These are phyloP conservation scores for Penicillium maclennaniae DNA, from an alignment of 495 filamentous ascomycete species.

Conservation along the genomic window DNA sequence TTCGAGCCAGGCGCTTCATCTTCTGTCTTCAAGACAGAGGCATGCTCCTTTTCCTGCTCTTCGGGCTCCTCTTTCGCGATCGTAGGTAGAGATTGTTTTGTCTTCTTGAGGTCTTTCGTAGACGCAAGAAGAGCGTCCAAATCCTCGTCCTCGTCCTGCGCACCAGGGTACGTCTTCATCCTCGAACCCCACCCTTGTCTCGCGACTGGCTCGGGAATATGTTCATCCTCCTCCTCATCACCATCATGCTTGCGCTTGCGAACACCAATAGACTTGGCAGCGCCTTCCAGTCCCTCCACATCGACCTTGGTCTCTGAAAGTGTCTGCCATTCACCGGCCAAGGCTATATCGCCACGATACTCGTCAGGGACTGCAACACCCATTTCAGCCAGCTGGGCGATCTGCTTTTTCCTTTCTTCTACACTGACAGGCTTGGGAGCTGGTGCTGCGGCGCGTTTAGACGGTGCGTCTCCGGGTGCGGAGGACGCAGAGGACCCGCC, in stretches of 20 bases:
- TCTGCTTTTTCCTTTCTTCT: conserved; percentile 75
- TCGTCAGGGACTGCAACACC: conserved; percentile 83
- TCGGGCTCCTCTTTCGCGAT: conserved; percentile 1
- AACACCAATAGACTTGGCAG: conserved; percentile 44
- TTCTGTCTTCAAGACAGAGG: conserved; percentile 17
- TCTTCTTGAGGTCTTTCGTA: conserved; percentile 47
- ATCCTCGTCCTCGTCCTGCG: conserved; percentile 52
- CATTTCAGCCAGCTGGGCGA: conserved; percentile 82
- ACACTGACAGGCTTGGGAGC: conserved; percentile 42
- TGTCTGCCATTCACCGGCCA: conserved; percentile 88
- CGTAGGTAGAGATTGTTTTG: conserved; percentile 19
- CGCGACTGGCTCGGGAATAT: conserved; percentile 60
- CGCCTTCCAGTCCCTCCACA: conserved; percentile 39
- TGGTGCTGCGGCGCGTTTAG: conserved; percentile 24
- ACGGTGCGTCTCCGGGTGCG: conserved; percentile 22
- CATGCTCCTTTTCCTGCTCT: conserved; percentile 6
- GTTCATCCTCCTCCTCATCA: conserved; percentile 53
- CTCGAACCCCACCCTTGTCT: conserved; percentile 73
- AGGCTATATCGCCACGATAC: conserved; percentile 71
- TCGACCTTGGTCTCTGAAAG: conserved; percentile 53
- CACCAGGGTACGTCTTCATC: conserved; percentile 60
- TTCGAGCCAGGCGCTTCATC: conserved; percentile 1
- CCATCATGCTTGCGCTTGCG: conserved; percentile 64
- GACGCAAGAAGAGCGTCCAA: conserved; percentile 64
- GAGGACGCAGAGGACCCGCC: conserved; percentile 30